A percentile compares a stretch with the other conserved stretches of the same genome.
These are phyloP conservation scores for Cymbopogon citratus DNA, from an alignment of 176 grass and related monocot genomes.

Conservation along the genomic window DNA sequence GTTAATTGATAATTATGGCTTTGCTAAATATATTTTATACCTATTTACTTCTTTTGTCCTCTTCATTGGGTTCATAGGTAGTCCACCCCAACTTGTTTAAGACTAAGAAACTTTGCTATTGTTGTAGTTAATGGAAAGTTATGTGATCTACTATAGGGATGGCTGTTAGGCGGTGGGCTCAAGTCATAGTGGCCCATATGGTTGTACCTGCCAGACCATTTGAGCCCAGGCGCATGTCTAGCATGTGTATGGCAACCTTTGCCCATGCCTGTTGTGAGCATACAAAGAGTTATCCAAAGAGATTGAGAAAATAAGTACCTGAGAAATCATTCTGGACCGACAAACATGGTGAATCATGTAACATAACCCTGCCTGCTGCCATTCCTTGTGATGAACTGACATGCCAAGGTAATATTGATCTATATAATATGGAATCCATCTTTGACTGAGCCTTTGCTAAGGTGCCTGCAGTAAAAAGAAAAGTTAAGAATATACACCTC, in stretches of 20 bases:
- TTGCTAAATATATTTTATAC: neutral
- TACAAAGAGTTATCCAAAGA: neutral
- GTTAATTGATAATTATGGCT: conserved; percentile 12
- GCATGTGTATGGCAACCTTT: neutral
- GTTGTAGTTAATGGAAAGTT: neutral
- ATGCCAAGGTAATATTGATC: neutral
- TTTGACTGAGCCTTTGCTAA: too few species aligned
- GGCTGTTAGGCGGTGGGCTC: neutral
- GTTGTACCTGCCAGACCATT: neutral
- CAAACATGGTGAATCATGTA: neutral
- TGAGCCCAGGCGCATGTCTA: neutral
- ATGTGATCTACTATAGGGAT: neutral
- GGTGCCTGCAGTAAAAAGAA: neutral
- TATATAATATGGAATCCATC: neutral
- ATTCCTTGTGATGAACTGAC: neutral
- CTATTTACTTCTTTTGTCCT: neutral
- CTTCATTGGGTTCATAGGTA: neutral
- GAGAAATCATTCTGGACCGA: neutral
- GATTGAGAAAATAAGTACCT: neutral
- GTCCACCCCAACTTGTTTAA: neutral
- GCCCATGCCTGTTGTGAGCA: neutral
- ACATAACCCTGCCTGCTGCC: neutral
- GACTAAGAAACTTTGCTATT: neutral
- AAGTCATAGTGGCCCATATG: neutral
- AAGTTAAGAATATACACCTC: neutral